Conservation (phyloP, 1,284 basidiomycete species). For the Exsudoporus floridanus region DNA sequence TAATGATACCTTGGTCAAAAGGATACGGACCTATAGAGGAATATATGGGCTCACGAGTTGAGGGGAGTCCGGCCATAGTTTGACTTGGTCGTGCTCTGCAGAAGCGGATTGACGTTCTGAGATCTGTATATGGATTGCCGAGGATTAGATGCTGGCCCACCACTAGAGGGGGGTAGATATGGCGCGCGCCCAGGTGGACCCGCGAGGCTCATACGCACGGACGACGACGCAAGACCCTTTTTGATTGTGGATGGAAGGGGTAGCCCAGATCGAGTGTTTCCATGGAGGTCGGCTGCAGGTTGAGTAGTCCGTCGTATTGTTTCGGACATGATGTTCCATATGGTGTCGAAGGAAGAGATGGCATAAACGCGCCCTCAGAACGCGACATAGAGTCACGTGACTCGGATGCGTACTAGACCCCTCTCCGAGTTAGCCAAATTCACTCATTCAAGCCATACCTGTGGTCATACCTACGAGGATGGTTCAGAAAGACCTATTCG, state of each 20-base stretch:
- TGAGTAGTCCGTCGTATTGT: constrained; percentile 47
- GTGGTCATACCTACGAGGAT: neutral
- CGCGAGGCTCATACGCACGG: constrained; percentile 65
- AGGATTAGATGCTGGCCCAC: constrained; percentile 48
- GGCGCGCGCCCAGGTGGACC: constrained; percentile 62
- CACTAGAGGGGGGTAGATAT: constrained; percentile 45
- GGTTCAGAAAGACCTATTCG: constrained; percentile 49
- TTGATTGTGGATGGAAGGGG: constrained; percentile 65
- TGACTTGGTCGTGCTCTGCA: constrained; percentile 67
- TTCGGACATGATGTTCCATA: constrained; percentile 20
- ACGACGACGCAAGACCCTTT: constrained; percentile 43
- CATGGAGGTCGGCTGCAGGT: constrained; percentile 49
- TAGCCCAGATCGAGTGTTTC: constrained; percentile 53
- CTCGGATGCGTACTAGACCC: neutral
- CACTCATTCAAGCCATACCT: no score
- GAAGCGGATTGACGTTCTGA: constrained; percentile 61
- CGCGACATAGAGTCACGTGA: constrained; percentile 22
- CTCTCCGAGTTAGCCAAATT: no score
- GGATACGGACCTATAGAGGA: neutral
- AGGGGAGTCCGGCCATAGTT: constrained; percentile 74
- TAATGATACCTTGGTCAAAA: constrained; percentile 6
- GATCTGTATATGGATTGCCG: constrained; percentile 66
- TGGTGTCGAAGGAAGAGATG: neutral
- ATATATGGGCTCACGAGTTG: constrained; percentile 51
- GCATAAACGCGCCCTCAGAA: constrained; percentile 1